A percentile compares a stretch with the other conserved stretches of the same genome.
Evolutionary conservation across 208 protist species (phyloP).

Genomic region (Leishmania tarentolae): DNA sequence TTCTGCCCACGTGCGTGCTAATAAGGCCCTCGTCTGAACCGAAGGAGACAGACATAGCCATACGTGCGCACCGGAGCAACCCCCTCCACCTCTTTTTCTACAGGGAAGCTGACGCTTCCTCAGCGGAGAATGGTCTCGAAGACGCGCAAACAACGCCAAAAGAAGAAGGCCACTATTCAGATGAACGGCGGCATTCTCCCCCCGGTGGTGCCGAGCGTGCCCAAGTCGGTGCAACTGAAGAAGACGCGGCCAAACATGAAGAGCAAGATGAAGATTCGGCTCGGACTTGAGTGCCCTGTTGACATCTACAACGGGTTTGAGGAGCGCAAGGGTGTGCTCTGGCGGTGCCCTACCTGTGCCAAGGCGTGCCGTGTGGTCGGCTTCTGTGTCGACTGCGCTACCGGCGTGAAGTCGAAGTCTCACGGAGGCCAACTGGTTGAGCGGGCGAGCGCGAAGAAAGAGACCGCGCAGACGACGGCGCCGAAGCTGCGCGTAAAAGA

Average conservation of each 20-base stretch:
- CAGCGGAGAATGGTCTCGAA: conserved; percentile 83
- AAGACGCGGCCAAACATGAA: conserved; percentile 91
- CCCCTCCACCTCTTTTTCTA: not conserved
- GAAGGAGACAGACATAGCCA: not conserved
- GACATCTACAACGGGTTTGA: conserved; percentile 91
- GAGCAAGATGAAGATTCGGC: conserved; percentile 89
- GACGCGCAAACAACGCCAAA: conserved; percentile 84
- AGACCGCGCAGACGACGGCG: conserved; percentile 1
- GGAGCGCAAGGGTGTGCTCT: conserved; percentile 80
- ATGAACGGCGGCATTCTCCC: conserved; percentile 71
- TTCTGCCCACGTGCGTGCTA: not conserved
- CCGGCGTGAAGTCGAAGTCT: conserved; percentile 60
- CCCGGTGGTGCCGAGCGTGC: conserved; percentile 56
- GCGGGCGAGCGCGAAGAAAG: conserved; percentile 47
- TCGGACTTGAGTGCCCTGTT: conserved; percentile 78
- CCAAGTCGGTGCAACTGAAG: conserved; percentile 88
- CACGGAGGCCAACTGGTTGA: conserved; percentile 67
- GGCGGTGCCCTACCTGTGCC: conserved; percentile 72
- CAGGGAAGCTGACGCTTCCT: not conserved
- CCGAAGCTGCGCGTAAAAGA: conserved; percentile 40
- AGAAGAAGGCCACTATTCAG: conserved; percentile 66
- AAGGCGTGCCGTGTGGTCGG: conserved; percentile 79
- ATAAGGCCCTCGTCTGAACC: no score
- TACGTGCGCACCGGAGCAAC: not conserved
- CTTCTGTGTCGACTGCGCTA: conserved; percentile 85